Evolutionary conservation across 306 rosid species (phyloP), one percentile per base, ranked within the genome.

Genomic region (Ormosia emarginata): DNA sequence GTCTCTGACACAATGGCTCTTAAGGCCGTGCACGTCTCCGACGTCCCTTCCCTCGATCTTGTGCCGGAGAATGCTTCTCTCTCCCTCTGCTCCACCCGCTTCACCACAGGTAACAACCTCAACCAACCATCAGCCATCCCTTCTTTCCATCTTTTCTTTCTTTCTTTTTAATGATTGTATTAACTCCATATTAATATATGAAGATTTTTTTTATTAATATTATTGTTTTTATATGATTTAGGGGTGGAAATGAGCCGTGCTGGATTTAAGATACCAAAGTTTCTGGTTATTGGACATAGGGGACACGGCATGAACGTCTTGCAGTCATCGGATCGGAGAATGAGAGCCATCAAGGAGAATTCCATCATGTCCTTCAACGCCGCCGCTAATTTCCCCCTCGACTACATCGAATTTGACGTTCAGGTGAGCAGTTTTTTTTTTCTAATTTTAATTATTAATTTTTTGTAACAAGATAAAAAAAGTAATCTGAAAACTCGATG

Each of bases 341-440:
- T 85, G 89, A 88, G 84, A 82, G 81, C 81, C 79, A 56, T 91
- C n/a, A 92, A 91, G 47, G 97, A 94, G 82, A 94, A 94, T 52
- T 86, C 97, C 3, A 89, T 92, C 74, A 61, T 61, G 36, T 90
- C 98, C 46, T 94, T 94, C 86, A 86, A 90, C 63, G 80, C 85
- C 3, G 97, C 97, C 0, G 63, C 92, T 7, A 43, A 43, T 34
- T 91, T 82, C 66, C 91, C 93, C 1, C 58, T 94, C 11, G 90
- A 92, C 81, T 94, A 82, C 88, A 56, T 94, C 17, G 94, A 94
- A 76, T 92, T 92, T 14, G 97, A 92, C 47, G 98, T 94, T 88
- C 97, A 90, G 97, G 98, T 94, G 11, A 8, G 5, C 1, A 41
- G 17, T 63, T 8, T 1, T 29, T 65, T 24, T 17, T 3, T 67